Evolutionary conservation across 257 asterid genomes (phyloP).

Genomic region (Plectranthus barbatus): DNA sequence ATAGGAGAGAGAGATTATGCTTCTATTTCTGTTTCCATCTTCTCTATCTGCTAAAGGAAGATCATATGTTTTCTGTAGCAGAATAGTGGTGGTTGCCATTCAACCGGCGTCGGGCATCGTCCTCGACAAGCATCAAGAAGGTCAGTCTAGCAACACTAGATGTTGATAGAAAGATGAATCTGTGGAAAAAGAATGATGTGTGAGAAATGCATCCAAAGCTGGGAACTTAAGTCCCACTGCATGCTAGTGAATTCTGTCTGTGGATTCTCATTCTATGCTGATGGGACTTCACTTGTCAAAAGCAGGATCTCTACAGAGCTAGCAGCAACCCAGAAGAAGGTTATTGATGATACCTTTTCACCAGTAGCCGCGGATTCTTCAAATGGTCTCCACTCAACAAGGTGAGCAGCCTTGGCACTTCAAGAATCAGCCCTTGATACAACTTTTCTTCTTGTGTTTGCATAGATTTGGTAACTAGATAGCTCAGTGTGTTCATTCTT

Average conservation of each 20-base stretch:
- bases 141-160: slow-evolving; percentile 24
- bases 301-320: slow-evolving; percentile 68
- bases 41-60: neutral
- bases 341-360: slow-evolving; percentile 23
- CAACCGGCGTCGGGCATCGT: slow-evolving; percentile 34
- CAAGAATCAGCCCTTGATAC: neutral
- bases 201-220: too few species aligned
- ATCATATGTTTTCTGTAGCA: slow-evolving; percentile 14
- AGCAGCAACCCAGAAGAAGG: slow-evolving; percentile 38
- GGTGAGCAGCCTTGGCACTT: slow-evolving; percentile 22
- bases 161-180: neutral
- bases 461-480: too few species aligned
- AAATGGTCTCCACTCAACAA: slow-evolving; percentile 25
- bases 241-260: too few species aligned
- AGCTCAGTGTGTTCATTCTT: too few species aligned
- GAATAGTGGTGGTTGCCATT: slow-evolving; percentile 43
- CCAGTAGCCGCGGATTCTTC: slow-evolving; percentile 32
- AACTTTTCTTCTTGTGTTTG: too few species aligned
- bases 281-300: neutral
- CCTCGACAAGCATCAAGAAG: slow-evolving; percentile 65
- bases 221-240: too few species aligned
- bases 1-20: too few species aligned
- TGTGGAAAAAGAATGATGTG: neutral
- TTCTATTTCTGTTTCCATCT: neutral
- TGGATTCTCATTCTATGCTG: neutral